Evolutionary conservation across 2,329 filamentous ascomycete genomes (phyloP).

Genomic region (Calycina herbarum): DNA sequence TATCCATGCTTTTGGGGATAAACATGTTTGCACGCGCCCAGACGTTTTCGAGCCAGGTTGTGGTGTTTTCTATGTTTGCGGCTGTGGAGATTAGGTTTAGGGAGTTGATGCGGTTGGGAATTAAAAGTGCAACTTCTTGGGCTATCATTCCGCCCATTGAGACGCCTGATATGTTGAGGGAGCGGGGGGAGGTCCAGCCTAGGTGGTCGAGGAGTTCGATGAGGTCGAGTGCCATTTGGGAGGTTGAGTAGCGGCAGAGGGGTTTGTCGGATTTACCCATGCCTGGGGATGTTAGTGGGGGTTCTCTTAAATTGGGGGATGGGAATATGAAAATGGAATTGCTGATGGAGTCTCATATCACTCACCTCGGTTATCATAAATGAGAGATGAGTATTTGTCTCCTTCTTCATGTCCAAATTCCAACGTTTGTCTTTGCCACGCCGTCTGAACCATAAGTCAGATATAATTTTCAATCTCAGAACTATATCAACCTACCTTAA

Average conservation of each 20-base stretch:
- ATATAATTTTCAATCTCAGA: too few relatives aligned
- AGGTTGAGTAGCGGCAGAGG: slow-evolving; percentile 74
- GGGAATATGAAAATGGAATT: not conserved
- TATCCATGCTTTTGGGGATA: slow-evolving; percentile 70
- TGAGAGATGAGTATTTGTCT: slow-evolving; percentile 68
- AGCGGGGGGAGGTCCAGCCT: slow-evolving; percentile 62
- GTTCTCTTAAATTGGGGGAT: not conserved
- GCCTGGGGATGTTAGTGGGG: slow-evolving; percentile 39
- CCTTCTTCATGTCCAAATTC: slow-evolving; percentile 74
- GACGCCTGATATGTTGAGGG: slow-evolving; percentile 71
- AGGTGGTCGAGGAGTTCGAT: slow-evolving; percentile 70
- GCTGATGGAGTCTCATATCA: not conserved
- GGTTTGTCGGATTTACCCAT: slow-evolving; percentile 81
- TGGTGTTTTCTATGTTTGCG: slow-evolving; percentile 60
- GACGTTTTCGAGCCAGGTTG: slow-evolving; percentile 65
- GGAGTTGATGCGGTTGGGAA: slow-evolving; percentile 53
- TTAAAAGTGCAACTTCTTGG: slow-evolving; percentile 68
- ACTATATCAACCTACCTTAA: slow-evolving; percentile 39
- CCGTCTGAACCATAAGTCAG: slow-evolving; percentile 42
- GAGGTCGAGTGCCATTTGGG: slow-evolving; percentile 78
- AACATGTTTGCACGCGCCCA: slow-evolving; percentile 55
- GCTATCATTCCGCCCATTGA: slow-evolving; percentile 92
- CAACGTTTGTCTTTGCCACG: slow-evolving; percentile 82
- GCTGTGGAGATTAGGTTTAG: slow-evolving; percentile 64
- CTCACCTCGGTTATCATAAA: slow-evolving; percentile 75